Evolutionary conservation across 2,329 filamentous ascomycete genomes (phyloP), one percentile per base, ranked within the genome.

Genomic region (Conoideocrella luteorostrata): DNA sequence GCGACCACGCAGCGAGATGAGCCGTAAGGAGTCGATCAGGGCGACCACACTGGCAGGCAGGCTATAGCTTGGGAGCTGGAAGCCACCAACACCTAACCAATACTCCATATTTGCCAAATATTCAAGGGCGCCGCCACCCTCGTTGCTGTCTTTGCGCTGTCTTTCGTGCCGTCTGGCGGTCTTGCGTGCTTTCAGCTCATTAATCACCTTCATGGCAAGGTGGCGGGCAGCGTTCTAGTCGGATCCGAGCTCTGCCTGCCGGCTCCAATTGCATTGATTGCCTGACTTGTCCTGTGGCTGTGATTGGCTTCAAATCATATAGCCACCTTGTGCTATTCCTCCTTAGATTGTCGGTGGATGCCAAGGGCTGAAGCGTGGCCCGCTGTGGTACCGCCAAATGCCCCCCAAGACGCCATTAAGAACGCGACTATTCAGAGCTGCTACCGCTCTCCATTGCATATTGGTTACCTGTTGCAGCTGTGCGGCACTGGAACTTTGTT

Each of bases 201-300:
- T 7, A 17, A n/a, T n/a, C n/a, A n/a, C n/a, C n/a, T n/a, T n/a
- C n/a, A n/a, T n/a, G n/a, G n/a, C n/a, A n/a, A n/a, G n/a, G n/a
- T n/a, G 36, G 36, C 36, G 26, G 23, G 13, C 10, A 5, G 3
- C 15, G 7, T 10, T 23, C 7, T 12, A 30, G 41, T 41, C 43
- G 43, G 43, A 41, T 30, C 43, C 43, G 43, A 41, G 28, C 26
- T 32, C 11, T 41, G 39, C 43, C 43, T 45, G 38, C 43, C 43
- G 43, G 23, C 20, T 5, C 38, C 18, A 23, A 28, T 30, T 15
- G 7, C 20, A 24, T 12, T 32, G 36, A 22, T 30, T 41, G 23
- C 29, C 32, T 22, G 23, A n/a, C 13, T 4, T 17, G 23, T 30
- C 17, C 22, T 13, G 12, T 9, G 9, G 22, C 22, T 20, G 11